Conservation (phyloP, 345 rosid genomes). For the Eutrema heterophyllum region DNA sequence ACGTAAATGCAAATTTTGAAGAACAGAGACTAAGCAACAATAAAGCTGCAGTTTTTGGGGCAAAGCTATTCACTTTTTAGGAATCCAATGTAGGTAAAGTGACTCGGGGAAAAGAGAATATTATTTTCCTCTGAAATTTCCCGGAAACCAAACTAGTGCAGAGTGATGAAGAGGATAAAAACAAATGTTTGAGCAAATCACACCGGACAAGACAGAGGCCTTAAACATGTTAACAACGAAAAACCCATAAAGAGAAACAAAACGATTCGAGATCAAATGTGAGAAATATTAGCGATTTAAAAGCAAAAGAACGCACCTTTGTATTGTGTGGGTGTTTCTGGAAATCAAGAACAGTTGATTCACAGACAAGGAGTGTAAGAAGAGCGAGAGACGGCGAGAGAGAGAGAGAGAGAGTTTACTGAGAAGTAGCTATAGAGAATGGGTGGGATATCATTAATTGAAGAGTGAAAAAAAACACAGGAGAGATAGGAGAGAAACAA, state of each 20-base stretch:
- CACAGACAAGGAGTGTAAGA: not conserved
- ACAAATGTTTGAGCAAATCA: not conserved
- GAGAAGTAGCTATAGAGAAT: not conserved
- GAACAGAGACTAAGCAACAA: not conserved
- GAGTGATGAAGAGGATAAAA: not conserved
- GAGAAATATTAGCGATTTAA: not conserved
- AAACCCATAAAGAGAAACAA: conserved; percentile 1
- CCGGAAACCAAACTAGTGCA: not conserved
- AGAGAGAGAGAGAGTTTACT: not conserved
- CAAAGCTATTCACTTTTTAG: conserved; percentile 7
- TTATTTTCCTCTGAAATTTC: not conserved
- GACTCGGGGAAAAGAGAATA: not conserved
- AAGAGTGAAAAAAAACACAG: not conserved
- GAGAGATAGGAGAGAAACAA: not conserved
- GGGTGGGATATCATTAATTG: conserved; percentile 29
- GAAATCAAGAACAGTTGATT: conserved; percentile 10
- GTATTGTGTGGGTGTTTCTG: conserved; percentile 1
- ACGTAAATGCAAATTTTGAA: not conserved
- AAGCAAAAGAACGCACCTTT: conserved; percentile 19
- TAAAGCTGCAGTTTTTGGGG: not conserved
- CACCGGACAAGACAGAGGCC: not conserved
- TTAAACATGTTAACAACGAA: not conserved
- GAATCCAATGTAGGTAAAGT: conserved; percentile 27
- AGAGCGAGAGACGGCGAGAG: not conserved
- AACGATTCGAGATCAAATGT: not conserved